These are phyloP conservation scores for Candida bentonensis DNA, from an alignment of 805 yeast species.

Conservation along the genomic window DNA sequence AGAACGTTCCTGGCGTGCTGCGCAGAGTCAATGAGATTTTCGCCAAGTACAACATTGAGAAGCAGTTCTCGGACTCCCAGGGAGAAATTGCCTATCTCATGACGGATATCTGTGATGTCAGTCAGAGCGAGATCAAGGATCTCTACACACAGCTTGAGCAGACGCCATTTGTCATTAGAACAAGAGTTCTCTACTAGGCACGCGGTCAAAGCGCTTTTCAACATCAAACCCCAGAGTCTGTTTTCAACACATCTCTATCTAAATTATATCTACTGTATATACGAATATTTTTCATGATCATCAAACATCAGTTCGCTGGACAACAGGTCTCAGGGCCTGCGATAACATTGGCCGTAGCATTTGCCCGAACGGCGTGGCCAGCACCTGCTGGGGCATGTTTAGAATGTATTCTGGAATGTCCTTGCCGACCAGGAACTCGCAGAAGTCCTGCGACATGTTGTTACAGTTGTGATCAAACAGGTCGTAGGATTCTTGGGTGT, in stretches of 20 bases:
- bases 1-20: slow-evolving; percentile 97
- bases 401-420: slow-evolving; percentile 40
- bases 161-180: slow-evolving; percentile 81
- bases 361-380: slow-evolving; percentile 37
- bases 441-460: slow-evolving; percentile 44
- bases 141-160: slow-evolving; percentile 74
- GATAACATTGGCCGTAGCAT: slow-evolving; percentile 20
- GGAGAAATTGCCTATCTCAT: slow-evolving; percentile 94
- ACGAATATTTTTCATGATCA: neutral
- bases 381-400: slow-evolving; percentile 37
- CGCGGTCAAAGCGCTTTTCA: neutral
- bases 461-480: slow-evolving; percentile 54
- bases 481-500: slow-evolving; percentile 35
- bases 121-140: slow-evolving; percentile 65
- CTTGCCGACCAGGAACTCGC: slow-evolving; percentile 44
- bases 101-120: slow-evolving; percentile 91
- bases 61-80: slow-evolving; percentile 94
- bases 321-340: neutral
- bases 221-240: neutral
- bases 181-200: slow-evolving; percentile 69
- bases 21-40: slow-evolving; percentile 93
- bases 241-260: neutral
- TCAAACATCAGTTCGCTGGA: neutral
- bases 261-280: neutral
- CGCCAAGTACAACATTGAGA: slow-evolving; percentile 89